Base-by-base conservation (phyloP, 805 yeast genomes). In the Ogataea trehalophila region DNA sequence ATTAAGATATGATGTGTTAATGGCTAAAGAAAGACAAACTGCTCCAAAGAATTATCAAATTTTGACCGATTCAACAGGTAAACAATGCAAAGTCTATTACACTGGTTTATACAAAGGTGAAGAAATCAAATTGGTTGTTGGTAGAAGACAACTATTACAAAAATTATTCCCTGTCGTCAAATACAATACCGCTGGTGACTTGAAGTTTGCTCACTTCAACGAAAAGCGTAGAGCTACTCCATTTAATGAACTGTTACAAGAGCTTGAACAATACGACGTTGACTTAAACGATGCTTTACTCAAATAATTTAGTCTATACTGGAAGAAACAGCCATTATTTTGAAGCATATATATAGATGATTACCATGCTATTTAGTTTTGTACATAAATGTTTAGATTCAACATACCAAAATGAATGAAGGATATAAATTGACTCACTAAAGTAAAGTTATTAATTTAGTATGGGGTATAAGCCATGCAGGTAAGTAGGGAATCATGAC, bases 1-100 rank as follows among this genome's bases (percentile, higher is more conserved):
- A 58, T 73, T 94, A 56, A 84, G 92, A 61, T 91, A 85, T 65
- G 78, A 81, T 47, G 81, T 94, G 15, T 65, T 92, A 67, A 58
- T 69, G 69, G 57, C 74, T 60, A 57, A 56, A 59, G 44, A 71
- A 68, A 47, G 68, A 68, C 51, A 72, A 73, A 49, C 66, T 68
- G 46, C 73, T 72, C 47, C 64, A 62, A 50, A 63, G 64, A 39
- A 55, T 65, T 61, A 42, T 18, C 67, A 71, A 33, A 58, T 64
- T 20, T 62, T 57, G 22, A 50, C 57, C 8, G 58, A 56, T 3
- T 57, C 62, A 17, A 71, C 70, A 7, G 63, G 67, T 8, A 49
- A 55, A 11, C 63, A 46, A 42, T 63, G 45, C 14, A 71, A 72
- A 23, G 75, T 87, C 4, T 84, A 71, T 61, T 79, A 72, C 62